Evolutionary conservation across 2,329 filamentous ascomycete species (phyloP).

Genomic region (Pseudocercospora ulei): DNA sequence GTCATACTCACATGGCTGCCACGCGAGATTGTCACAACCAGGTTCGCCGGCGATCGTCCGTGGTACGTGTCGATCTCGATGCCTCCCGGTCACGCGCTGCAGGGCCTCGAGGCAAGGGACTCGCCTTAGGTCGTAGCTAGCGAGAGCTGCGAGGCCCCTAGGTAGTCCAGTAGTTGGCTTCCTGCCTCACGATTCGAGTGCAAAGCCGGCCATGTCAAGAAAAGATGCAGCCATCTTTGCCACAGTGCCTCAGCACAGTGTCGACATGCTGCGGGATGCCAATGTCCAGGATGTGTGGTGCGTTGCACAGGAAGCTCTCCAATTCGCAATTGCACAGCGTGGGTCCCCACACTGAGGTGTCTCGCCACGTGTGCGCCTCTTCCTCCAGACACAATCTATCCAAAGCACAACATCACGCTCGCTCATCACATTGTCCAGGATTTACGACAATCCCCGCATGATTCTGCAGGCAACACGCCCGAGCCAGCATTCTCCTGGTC

Average conservation of each 20-base stretch:
- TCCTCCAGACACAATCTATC: constrained; percentile 11
- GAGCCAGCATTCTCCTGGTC: constrained; percentile 6
- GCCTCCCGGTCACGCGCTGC: constrained; percentile 3
- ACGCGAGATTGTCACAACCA: constrained; percentile 18
- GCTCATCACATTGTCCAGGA: neutral
- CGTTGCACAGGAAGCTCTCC: constrained; percentile 1
- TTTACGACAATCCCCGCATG: constrained; percentile 2
- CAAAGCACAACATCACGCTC: constrained; percentile 6
- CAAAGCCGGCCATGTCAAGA: no score
- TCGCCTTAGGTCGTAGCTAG: no score
- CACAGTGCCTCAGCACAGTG: no score
- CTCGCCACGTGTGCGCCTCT: constrained; percentile 12
- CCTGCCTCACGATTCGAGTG: no score
- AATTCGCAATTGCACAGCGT: neutral
- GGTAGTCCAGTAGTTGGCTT: no score
- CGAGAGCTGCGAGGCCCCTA: no score
- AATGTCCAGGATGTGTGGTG: neutral
- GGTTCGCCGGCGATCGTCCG: constrained; percentile 9
- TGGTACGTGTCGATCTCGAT: constrained; percentile 15
- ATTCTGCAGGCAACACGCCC: constrained; percentile 13
- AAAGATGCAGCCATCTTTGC: no score
- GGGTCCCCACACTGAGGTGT: constrained; percentile 1
- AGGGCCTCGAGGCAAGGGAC: no score
- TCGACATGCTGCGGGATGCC: no score
- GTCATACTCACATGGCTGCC: constrained; percentile 15